phyloP scores from a whole-genome alignment of 345 rosid species.

The Erysimum cheiranthoides region DNA sequence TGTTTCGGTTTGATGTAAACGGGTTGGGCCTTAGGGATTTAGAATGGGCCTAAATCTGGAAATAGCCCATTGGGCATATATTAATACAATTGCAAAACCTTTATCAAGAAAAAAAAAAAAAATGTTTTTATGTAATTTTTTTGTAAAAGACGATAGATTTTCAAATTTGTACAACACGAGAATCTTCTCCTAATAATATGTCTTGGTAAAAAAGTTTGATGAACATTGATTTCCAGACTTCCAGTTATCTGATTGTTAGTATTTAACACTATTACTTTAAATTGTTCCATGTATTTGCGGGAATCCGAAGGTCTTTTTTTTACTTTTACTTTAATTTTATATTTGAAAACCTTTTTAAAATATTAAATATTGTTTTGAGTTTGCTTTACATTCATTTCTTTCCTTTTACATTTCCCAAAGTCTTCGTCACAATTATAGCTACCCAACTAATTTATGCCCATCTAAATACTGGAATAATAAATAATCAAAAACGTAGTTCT shows the following conservation, averaged over 20 bases:
- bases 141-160: too few relatives aligned
- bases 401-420: slow-evolving; percentile 39
- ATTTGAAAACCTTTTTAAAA: background rate
- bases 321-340: slow-evolving; percentile 11
- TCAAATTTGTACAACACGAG: background rate
- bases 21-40: too few relatives aligned
- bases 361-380: slow-evolving; percentile 11
- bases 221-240: too few relatives aligned
- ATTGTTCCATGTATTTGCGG: slow-evolving; percentile 29
- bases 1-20: too few relatives aligned
- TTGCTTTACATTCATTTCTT: slow-evolving; percentile 36
- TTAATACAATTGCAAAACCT: too few relatives aligned
- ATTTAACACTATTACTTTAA: background rate
- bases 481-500: background rate
- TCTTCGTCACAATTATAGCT: slow-evolving; percentile 42
- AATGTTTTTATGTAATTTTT: background rate
- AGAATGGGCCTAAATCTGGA: too few relatives aligned
- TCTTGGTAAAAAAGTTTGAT: background rate
- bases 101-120: too few relatives aligned
- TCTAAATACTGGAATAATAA: background rate
- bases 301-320: slow-evolving; percentile 20
- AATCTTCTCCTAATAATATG: background rate
- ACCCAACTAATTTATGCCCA: slow-evolving; percentile 37
- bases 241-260: background rate
- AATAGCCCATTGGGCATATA: too few relatives aligned